phyloP scores from a whole-genome alignment of 2,329 filamentous ascomycete genomes.

The Colletotrichum filicis region DNA sequence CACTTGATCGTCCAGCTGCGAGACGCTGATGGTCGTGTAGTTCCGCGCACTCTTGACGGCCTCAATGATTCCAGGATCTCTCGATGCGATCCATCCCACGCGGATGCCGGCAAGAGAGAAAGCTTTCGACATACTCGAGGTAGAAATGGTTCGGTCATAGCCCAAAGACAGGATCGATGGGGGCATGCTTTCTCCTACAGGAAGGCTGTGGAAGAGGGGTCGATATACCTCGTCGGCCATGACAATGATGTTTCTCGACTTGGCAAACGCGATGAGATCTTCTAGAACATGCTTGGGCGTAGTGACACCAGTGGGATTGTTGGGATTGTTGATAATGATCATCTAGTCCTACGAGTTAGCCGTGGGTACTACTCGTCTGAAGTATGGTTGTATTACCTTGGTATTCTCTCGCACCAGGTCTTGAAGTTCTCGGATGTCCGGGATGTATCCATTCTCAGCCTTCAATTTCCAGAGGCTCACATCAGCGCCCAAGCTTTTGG shows the following conservation, averaged over 20 bases:
- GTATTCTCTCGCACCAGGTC: slow-evolving; percentile 73
- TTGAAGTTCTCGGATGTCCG: slow-evolving; percentile 73
- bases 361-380: not conserved
- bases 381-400: slow-evolving; percentile 65
- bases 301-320: slow-evolving; percentile 82
- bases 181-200: slow-evolving; percentile 58
- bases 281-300: slow-evolving; percentile 71
- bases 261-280: slow-evolving; percentile 71
- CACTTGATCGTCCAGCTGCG: slow-evolving; percentile 81
- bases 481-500: slow-evolving; percentile 76
- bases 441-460: slow-evolving; percentile 70
- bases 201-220: slow-evolving; percentile 78
- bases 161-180: slow-evolving; percentile 78
- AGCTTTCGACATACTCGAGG: slow-evolving; percentile 88
- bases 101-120: slow-evolving; percentile 85
- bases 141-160: slow-evolving; percentile 78
- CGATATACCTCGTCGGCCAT: slow-evolving; percentile 86
- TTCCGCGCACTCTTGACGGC: slow-evolving; percentile 74
- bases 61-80: slow-evolving; percentile 69
- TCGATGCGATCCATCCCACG: slow-evolving; percentile 83
- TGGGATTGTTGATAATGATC: slow-evolving; percentile 76
- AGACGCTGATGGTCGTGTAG: slow-evolving; percentile 88
- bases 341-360: slow-evolving; percentile 45
- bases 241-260: slow-evolving; percentile 71
- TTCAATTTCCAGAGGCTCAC: slow-evolving; percentile 79